A percentile compares a stretch with the other conserved stretches of the same genome.
These are phyloP conservation scores for Wickerhamomyces ciferrii DNA, from an alignment of 805 yeast genomes.

Conservation along the genomic window DNA sequence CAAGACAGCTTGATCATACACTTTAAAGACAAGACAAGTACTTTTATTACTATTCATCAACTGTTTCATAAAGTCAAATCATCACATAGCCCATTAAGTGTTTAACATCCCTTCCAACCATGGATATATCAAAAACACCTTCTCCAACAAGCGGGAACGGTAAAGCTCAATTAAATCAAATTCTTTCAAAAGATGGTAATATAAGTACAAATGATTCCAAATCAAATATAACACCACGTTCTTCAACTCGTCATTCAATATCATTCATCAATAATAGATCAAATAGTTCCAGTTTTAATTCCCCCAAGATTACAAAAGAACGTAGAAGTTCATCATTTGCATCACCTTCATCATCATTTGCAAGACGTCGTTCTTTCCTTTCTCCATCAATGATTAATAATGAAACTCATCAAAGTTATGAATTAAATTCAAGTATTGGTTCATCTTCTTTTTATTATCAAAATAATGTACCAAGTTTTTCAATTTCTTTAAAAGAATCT, in stretches of 20 bases:
- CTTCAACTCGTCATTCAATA: background rate
- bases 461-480: slow-evolving; percentile 23
- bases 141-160: too few relatives aligned
- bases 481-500: slow-evolving; percentile 49
- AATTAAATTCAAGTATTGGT: slow-evolving; percentile 16
- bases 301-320: background rate
- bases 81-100: too few relatives aligned
- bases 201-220: too few relatives aligned
- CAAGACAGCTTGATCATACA: too few relatives aligned
- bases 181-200: too few relatives aligned
- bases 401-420: slow-evolving; percentile 52
- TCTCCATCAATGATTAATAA: slow-evolving; percentile 51
- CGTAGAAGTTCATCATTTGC: slow-evolving; percentile 10
- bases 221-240: too few relatives aligned
- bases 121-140: too few relatives aligned
- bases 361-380: slow-evolving; percentile 50
- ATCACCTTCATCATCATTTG: slow-evolving; percentile 40
- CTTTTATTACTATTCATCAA: too few relatives aligned
- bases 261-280: background rate
- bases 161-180: too few relatives aligned
- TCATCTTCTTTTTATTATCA: background rate
- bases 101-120: too few relatives aligned
- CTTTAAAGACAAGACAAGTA: too few relatives aligned
- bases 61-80: too few relatives aligned
- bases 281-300: background rate